These are phyloP conservation scores for Thielaviopsis ethacetica DNA, from an alignment of 2,329 filamentous ascomycete genomes.

Conservation along the genomic window DNA sequence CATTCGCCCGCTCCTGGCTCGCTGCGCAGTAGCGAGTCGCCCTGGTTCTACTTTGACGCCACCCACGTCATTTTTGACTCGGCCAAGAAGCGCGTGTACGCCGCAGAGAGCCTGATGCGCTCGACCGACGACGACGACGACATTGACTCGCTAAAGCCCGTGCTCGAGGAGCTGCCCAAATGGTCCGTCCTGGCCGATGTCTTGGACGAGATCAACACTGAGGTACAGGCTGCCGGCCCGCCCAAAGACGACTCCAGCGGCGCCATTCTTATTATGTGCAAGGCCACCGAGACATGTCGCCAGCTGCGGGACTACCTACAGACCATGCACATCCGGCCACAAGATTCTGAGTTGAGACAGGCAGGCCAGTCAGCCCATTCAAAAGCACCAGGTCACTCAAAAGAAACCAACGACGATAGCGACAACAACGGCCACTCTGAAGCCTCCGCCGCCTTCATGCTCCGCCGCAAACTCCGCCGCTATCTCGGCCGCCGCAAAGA, in stretches of 20 bases:
- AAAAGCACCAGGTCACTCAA: constrained; percentile 14
- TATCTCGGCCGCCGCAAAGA: constrained; percentile 86
- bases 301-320: constrained; percentile 86
- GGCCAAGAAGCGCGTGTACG: constrained; percentile 75
- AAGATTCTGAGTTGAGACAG: no score
- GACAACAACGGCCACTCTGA: constrained; percentile 32
- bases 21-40: constrained; percentile 74
- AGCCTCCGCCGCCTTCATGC: constrained; percentile 68
- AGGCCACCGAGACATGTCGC: constrained; percentile 67
- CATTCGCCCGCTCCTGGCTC: constrained; percentile 79
- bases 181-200: constrained; percentile 83
- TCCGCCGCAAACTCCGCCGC: constrained; percentile 70
- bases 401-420: constrained; percentile 18
- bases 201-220: constrained; percentile 80
- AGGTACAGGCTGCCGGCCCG: constrained; percentile 67
- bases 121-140: constrained; percentile 16
- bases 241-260: constrained; percentile 72
- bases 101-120: constrained; percentile 27
- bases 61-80: constrained; percentile 89
- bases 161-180: constrained; percentile 88
- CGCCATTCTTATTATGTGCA: constrained; percentile 92
- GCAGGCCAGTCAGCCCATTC: no score
- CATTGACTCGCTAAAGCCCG: constrained; percentile 52
- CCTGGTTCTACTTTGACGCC: constrained; percentile 91
- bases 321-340: constrained; percentile 64